Evolutionary conservation across 495 filamentous ascomycete genomes (phyloP).

Genomic region (Terfezia boudieri): DNA sequence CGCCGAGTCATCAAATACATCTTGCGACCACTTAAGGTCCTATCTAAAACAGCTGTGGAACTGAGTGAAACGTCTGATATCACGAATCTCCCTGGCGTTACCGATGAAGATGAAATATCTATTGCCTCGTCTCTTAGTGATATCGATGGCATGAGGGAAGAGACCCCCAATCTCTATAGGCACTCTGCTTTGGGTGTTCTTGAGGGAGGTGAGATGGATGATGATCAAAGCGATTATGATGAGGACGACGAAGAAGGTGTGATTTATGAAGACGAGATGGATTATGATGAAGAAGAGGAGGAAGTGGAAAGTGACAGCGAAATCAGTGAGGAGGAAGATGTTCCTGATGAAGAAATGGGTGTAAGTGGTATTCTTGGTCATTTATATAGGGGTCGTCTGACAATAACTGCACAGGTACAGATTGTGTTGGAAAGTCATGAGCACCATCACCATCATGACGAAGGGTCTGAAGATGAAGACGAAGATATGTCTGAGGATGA

Average conservation of each 20-base stretch:
- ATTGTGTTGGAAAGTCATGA: constrained; percentile 58
- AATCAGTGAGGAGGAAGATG: constrained; percentile 78
- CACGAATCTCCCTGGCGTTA: constrained; percentile 39
- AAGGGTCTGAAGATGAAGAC: constrained; percentile 46
- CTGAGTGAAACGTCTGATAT: constrained; percentile 62
- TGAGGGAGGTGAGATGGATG: constrained; percentile 73
- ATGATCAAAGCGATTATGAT: constrained; percentile 45
- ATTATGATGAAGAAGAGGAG: constrained; percentile 56
- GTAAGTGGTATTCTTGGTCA: constrained; percentile 7
- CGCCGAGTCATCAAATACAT: constrained; percentile 93
- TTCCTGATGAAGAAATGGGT: constrained; percentile 53
- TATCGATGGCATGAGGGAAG: constrained; percentile 69
- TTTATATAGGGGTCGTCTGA: neutral
- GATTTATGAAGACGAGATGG: constrained; percentile 28
- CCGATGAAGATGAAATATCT: constrained; percentile 69
- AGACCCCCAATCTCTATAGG: constrained; percentile 90
- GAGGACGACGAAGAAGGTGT: constrained; percentile 85
- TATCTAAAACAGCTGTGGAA: constrained; percentile 68
- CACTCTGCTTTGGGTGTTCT: constrained; percentile 92
- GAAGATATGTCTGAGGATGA: constrained; percentile 39
- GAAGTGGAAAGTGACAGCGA: constrained; percentile 55
- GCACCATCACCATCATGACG: constrained; percentile 37
- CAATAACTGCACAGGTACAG: constrained; percentile 45
- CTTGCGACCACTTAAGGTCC: constrained; percentile 59
- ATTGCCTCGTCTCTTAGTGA: constrained; percentile 80